Evolutionary conservation across 108 stramenopile species (phyloP).

Genomic region (Parietichytrium sp.): DNA sequence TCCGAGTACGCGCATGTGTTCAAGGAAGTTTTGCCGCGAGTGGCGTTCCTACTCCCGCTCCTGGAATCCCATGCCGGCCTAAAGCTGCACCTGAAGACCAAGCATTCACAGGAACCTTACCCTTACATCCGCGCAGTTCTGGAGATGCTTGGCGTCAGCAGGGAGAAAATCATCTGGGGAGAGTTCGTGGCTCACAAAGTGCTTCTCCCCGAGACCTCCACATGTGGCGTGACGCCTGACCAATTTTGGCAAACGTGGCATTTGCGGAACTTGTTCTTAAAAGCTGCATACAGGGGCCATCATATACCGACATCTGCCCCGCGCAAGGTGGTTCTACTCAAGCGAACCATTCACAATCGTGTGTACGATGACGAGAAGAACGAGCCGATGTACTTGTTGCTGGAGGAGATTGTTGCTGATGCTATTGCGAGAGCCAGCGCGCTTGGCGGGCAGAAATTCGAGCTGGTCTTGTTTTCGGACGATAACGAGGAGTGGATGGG

Average conservation of each 20-base stretch:
- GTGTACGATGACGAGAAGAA: background rate
- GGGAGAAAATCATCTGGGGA: background rate
- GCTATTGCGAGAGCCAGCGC: background rate
- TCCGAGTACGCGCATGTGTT: conserved; percentile 16
- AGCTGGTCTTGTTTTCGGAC: background rate
- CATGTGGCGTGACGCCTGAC: background rate
- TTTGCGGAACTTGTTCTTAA: too few species aligned
- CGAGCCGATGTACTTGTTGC: background rate
- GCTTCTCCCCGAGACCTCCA: background rate
- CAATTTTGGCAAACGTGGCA: background rate
- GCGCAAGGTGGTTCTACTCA: background rate
- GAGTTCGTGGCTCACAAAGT: background rate
- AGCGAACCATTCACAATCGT: background rate
- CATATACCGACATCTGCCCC: background rate
- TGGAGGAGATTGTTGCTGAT: too few species aligned
- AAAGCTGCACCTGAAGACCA: background rate
- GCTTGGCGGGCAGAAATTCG: background rate
- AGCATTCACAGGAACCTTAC: background rate
- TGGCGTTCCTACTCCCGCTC: background rate
- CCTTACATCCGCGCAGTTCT: background rate
- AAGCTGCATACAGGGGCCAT: background rate
- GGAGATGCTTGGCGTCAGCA: background rate
- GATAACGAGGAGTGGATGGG: background rate
- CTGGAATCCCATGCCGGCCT: background rate
- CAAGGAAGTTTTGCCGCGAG: conserved; percentile 24